These are phyloP conservation scores for Rickenella mellea DNA, from an alignment of 768 basidiomycete species.

Conservation along the genomic window DNA sequence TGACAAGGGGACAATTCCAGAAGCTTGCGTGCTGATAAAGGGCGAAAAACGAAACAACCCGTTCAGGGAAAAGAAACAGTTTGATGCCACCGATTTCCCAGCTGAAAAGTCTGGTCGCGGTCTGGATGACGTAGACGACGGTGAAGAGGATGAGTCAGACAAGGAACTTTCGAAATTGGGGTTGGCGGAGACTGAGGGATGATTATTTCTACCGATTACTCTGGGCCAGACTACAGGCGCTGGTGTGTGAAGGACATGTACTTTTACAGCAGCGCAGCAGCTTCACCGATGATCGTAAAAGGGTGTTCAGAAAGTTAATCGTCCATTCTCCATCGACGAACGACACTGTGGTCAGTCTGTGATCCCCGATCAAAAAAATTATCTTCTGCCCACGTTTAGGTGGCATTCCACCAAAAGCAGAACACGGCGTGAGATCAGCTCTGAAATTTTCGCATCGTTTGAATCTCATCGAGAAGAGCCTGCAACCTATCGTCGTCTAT, in stretches of 20 bases:
- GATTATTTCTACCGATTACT: conserved; percentile 2
- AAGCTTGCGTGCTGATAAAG: conserved; percentile 54
- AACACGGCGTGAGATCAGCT: no score
- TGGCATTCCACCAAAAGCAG: no score
- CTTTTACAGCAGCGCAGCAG: no score
- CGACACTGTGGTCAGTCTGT: no score
- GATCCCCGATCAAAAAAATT: no score
- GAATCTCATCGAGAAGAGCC: conserved; percentile 75
- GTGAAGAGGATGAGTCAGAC: conserved; percentile 26
- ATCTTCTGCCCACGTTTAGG: no score
- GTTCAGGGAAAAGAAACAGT: conserved; percentile 60
- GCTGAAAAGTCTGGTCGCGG: conserved; percentile 7
- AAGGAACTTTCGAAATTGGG: conserved; percentile 25
- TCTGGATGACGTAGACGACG: conserved; percentile 8
- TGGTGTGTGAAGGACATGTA: not conserved
- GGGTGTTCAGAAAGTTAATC: no score
- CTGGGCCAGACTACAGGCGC: not conserved
- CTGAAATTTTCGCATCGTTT: conserved; percentile 87
- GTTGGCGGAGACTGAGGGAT: conserved; percentile 36
- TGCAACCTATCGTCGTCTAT: conserved; percentile 84
- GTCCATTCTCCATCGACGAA: no score
- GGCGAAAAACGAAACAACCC: conserved; percentile 41
- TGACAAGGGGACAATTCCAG: conserved; percentile 66
- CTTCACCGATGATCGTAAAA: no score
- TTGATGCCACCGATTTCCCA: conserved; percentile 45